Conservation (phyloP, 768 basidiomycete genomes). For the Boletus sp. region DNA sequence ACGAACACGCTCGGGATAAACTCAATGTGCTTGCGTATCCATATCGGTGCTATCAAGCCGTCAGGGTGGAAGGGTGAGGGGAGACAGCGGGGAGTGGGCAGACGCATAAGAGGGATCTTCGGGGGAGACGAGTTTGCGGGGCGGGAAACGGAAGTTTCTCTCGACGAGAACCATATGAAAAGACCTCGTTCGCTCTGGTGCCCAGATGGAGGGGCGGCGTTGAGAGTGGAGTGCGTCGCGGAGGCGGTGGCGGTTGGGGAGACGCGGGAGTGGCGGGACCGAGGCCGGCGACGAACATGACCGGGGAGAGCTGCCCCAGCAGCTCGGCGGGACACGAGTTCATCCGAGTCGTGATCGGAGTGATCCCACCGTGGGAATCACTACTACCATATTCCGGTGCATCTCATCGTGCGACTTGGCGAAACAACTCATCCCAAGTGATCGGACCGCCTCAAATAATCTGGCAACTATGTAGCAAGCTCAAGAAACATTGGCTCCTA, state of each 20-base stretch:
- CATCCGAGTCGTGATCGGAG: no score
- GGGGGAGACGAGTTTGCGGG: constrained; percentile 66
- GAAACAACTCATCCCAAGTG: no score
- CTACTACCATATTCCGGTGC: no score
- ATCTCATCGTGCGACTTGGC: no score
- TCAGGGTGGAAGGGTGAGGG: constrained; percentile 78
- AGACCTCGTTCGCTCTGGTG: constrained; percentile 64
- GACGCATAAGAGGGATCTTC: constrained; percentile 56
- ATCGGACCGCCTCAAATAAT: no score
- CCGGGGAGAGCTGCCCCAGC: constrained; percentile 77
- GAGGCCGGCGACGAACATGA: no score
- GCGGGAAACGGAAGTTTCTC: constrained; percentile 81
- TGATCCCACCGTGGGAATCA: constrained; percentile 1
- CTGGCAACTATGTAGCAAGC: no score
- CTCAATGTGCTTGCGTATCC: no score
- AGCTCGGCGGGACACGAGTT: constrained; percentile 93
- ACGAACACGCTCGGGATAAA: no score
- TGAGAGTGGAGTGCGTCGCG: constrained; percentile 67
- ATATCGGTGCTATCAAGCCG: constrained; percentile 92
- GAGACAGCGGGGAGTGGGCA: constrained; percentile 91
- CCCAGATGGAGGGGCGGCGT: constrained; percentile 66
- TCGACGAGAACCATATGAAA: constrained; percentile 88
- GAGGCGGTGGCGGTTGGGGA: constrained; percentile 41
- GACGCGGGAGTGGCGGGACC: constrained; percentile 2
- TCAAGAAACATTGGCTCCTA: no score